Evolutionary conservation across 768 basidiomycete species (phyloP).

Genomic region (Boletus insuetus): DNA sequence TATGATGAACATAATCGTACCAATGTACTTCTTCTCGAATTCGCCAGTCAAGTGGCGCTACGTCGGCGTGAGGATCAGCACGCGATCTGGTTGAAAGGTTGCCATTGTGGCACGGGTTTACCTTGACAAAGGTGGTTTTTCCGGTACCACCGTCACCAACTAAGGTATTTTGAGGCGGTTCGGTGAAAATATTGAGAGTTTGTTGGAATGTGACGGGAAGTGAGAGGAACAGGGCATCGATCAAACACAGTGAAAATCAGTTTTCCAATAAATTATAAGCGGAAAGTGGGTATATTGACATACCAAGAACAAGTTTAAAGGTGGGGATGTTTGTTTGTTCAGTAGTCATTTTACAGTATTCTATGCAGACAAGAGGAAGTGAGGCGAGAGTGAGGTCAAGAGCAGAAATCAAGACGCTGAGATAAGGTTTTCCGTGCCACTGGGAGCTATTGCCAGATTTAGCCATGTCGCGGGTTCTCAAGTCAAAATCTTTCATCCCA

Average conservation of each 20-base stretch:
- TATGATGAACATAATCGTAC: slow-evolving; percentile 43
- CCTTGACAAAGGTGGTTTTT: slow-evolving; percentile 99
- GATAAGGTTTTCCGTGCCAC: slow-evolving; percentile 38
- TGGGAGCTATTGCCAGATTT: slow-evolving; percentile 22
- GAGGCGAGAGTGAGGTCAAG: slow-evolving; percentile 24
- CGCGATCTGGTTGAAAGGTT: slow-evolving; percentile 42
- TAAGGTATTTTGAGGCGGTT: slow-evolving; percentile 31
- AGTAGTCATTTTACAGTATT: slow-evolving; percentile 41
- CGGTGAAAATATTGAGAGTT: neutral
- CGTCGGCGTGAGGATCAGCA: slow-evolving; percentile 47
- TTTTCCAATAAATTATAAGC: slow-evolving; percentile 9
- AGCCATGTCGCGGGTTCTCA: slow-evolving; percentile 5
- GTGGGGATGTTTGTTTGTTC: slow-evolving; percentile 71
- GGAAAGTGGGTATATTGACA: slow-evolving; percentile 28
- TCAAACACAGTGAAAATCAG: slow-evolving; percentile 39
- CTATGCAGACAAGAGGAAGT: slow-evolving; percentile 19
- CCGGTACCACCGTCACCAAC: slow-evolving; percentile 97
- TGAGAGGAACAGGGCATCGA: slow-evolving; percentile 44
- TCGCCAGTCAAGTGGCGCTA: slow-evolving; percentile 98
- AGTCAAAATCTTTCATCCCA: neutral
- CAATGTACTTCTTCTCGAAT: slow-evolving; percentile 99
- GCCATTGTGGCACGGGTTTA: slow-evolving; percentile 34
- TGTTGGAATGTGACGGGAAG: slow-evolving; percentile 10
- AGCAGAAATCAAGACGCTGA: slow-evolving; percentile 35
- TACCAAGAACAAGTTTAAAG: slow-evolving; percentile 99